A percentile compares a stretch with the other conserved stretches of the same genome.
Conservation (phyloP, 129 eudicot genomes). For the Arctium minus region DNA sequence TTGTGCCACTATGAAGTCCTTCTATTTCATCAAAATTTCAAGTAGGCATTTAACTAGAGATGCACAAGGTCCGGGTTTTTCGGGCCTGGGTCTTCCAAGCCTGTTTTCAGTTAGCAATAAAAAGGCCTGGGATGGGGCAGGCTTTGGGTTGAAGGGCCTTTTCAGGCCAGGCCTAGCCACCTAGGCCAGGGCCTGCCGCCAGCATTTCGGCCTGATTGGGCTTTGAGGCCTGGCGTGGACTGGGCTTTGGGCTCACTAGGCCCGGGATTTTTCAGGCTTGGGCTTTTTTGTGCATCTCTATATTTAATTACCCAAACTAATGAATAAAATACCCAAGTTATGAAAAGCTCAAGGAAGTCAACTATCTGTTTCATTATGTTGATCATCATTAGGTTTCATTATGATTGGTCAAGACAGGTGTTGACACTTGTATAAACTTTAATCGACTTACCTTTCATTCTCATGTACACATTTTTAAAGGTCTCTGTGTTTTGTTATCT, state of each 20-base stretch:
- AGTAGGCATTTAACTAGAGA: background rate
- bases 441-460: background rate
- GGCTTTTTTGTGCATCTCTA: background rate
- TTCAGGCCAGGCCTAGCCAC: background rate
- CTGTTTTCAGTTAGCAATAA: background rate
- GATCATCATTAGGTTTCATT: too few species aligned
- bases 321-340: background rate
- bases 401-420: background rate
- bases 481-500: slow-evolving; percentile 4
- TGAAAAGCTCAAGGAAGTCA: too few species aligned
- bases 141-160: background rate
- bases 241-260: background rate
- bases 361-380: too few species aligned
- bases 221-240: background rate
- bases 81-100: background rate
- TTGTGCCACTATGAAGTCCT: background rate
- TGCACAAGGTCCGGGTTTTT: background rate
- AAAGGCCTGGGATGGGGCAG: background rate
- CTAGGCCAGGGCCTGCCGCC: background rate
- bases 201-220: too few species aligned
- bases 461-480: background rate
- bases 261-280: background rate
- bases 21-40: background rate
- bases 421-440: background rate
- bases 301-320: background rate